Percentiles rank a stretch among this genome's conserved stretches.
These are phyloP conservation scores for Hygrocybe coccinea DNA, from an alignment of 768 basidiomycete species.

Conservation along the genomic window DNA sequence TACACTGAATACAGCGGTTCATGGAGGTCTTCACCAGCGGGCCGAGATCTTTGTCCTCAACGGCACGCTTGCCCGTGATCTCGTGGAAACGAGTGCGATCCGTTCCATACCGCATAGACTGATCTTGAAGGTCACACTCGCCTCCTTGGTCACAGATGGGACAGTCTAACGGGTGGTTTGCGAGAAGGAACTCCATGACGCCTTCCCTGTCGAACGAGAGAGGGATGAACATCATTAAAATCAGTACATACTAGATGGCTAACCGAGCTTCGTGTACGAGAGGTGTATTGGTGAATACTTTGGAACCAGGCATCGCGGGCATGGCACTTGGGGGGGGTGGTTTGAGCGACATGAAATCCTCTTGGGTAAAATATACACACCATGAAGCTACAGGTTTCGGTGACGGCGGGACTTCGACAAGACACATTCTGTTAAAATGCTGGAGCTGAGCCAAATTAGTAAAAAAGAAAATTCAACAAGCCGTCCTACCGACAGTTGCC, in stretches of 20 bases:
- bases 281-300: conserved; percentile 91
- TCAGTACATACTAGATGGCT: neutral
- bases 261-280: conserved; percentile 84
- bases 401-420: conserved; percentile 94
- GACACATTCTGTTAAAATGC: conserved; percentile 71
- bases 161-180: conserved; percentile 98
- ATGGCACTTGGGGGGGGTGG: conserved; percentile 61
- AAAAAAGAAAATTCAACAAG: neutral
- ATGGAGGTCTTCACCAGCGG: conserved; percentile 98
- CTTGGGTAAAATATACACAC: conserved; percentile 33
- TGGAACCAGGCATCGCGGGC: conserved; percentile 93
- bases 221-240: conserved; percentile 10
- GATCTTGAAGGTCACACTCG: conserved; percentile 97
- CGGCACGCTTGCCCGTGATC: conserved; percentile 94
- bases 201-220: conserved; percentile 61
- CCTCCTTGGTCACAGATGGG: conserved; percentile 99
- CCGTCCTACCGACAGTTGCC: conserved; percentile 86
- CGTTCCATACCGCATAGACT: conserved; percentile 98
- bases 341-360: neutral
- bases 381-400: conserved; percentile 95
- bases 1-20: conserved; percentile 99
- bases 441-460: conserved; percentile 5
- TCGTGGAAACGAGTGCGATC: conserved; percentile 98
- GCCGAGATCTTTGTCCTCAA: conserved; percentile 97
- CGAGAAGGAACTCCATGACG: conserved; percentile 97